Evolutionary conservation across 495 filamentous ascomycete species (phyloP), one percentile per base, ranked within the genome.

Genomic region (Trichoderma orchidacearum): DNA sequence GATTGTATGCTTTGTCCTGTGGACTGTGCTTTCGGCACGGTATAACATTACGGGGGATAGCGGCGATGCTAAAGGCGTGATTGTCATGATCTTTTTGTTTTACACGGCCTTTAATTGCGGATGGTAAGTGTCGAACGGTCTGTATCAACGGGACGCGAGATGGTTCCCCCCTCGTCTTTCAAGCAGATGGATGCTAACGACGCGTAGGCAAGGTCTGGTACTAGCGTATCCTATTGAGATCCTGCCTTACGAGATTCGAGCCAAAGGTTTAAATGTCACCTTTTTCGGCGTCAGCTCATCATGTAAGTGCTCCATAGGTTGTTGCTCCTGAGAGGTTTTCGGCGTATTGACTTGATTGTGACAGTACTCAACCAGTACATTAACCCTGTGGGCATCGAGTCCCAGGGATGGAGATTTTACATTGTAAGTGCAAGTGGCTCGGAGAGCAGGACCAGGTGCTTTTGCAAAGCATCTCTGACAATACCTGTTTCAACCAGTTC

Each of bases 211-310:
- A 12, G 79, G 82, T 56, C 72, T 88, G 38, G 77, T 86, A 30
- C 74, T 86, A 59, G 80, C 78, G 48, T 86, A 86, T 64, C 72
- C 79, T 31, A 76, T 85, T 58, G 85, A 88, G 70, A 83, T 89
- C 60, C 75, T 87, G 45, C 85, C 85, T 0, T 90, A 84, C 72
- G 76, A 76, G 57, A 77, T 88, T 56, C 82, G 85, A 38, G 84
- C 84, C 63, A 70, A 77, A 70, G 72, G 74, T 30, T 68, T 80
- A 57, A 70, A 41, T 6, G 36, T 41, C 21, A 41, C 36, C 6
- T 41, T 41, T 41, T 41, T 41, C 36, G 36, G 36, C 8, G 36
- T 41, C 36, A 41, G 36, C 5, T n/a, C 36, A 18, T n/a, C 2
- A 13, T 41, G 36, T 41, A n/a, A 41, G n/a, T 41, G 21, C 36